Percentiles rank a stretch among this genome's conserved stretches.
These are phyloP conservation scores for Allomyces macrogynus DNA, from an alignment of 192 early-diverging fungal species.

Conservation along the genomic window DNA sequence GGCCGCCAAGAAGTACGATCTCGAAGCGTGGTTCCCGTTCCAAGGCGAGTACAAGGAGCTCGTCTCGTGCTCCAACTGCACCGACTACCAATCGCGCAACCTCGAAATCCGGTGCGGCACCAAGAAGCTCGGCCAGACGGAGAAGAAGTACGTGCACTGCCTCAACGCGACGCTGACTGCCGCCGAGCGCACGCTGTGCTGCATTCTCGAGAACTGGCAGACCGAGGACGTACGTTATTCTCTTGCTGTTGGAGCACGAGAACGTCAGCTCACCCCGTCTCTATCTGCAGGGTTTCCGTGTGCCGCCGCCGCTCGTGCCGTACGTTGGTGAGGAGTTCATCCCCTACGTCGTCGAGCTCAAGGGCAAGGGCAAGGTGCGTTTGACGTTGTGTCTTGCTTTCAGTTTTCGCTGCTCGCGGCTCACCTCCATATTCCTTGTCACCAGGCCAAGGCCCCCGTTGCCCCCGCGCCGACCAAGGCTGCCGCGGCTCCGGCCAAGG, in stretches of 20 bases:
- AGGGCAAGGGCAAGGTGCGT: slow-evolving; percentile 2
- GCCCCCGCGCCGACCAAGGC: no score
- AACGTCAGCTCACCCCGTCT: no score
- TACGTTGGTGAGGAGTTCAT: background rate
- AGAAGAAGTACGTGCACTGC: slow-evolving; percentile 91
- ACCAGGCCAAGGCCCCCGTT: background rate
- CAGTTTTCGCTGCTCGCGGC: background rate
- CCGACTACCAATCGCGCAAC: slow-evolving; percentile 87
- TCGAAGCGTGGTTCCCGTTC: slow-evolving; percentile 99
- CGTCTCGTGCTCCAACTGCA: slow-evolving; percentile 98
- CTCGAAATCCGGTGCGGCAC: slow-evolving; percentile 90
- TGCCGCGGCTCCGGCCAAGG: no score
- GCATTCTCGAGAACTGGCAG: slow-evolving; percentile 90
- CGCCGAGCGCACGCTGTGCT: slow-evolving; percentile 85
- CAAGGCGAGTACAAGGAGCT: slow-evolving; percentile 96
- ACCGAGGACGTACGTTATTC: slow-evolving; percentile 26
- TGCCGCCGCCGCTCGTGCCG: background rate
- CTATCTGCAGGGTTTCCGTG: background rate
- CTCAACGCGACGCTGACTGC: slow-evolving; percentile 94
- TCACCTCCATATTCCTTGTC: background rate
- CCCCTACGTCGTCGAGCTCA: background rate
- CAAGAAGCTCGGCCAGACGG: slow-evolving; percentile 87
- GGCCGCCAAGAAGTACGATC: slow-evolving; percentile 97
- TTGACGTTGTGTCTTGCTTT: background rate
- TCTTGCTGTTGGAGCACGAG: background rate